phyloP scores from a whole-genome alignment of 129 eudicot genomes.

The Pseudognaphalium luteoalbum region DNA sequence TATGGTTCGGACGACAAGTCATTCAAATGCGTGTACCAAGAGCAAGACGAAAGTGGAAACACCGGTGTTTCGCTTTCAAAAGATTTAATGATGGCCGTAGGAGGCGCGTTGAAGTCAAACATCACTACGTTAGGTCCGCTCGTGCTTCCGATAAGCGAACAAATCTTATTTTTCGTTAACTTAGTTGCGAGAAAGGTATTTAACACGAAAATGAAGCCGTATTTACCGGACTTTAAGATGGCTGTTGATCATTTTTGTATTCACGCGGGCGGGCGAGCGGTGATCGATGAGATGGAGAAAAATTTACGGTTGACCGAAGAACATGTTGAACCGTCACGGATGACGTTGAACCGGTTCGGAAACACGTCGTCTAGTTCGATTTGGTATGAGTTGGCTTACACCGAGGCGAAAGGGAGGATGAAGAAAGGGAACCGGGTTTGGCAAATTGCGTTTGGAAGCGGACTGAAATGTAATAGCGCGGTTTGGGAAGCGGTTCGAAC shows the following conservation, averaged over 20 bases:
- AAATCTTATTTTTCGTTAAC: constrained; percentile 39
- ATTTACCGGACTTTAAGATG: constrained; percentile 52
- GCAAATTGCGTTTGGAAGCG: constrained; percentile 65
- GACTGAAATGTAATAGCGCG: constrained; percentile 67
- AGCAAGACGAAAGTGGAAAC: constrained; percentile 47
- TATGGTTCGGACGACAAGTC: constrained; percentile 45
- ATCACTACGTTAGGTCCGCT: constrained; percentile 56
- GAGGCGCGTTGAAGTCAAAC: constrained; percentile 46
- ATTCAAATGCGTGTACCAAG: constrained; percentile 51
- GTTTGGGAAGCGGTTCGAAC: constrained; percentile 58
- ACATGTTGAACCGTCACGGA: constrained; percentile 64
- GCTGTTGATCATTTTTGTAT: constrained; percentile 66
- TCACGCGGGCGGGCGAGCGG: constrained; percentile 70
- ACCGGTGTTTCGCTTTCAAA: constrained; percentile 58
- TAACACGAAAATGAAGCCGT: constrained; percentile 35
- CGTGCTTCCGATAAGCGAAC: constrained; percentile 59
- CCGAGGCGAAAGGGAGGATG: constrained; percentile 56
- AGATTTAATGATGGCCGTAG: constrained; percentile 54
- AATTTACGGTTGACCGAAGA: constrained; percentile 36
- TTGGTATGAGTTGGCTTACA: constrained; percentile 64
- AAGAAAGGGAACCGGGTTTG: constrained; percentile 51
- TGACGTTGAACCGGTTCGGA: constrained; percentile 67
- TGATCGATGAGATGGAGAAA: constrained; percentile 64
- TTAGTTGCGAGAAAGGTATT: constrained; percentile 33
- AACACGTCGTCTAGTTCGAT: constrained; percentile 67